These are phyloP conservation scores for Pyrenopolyporus hunteri DNA, from an alignment of 495 filamentous ascomycete genomes.

Conservation along the genomic window DNA sequence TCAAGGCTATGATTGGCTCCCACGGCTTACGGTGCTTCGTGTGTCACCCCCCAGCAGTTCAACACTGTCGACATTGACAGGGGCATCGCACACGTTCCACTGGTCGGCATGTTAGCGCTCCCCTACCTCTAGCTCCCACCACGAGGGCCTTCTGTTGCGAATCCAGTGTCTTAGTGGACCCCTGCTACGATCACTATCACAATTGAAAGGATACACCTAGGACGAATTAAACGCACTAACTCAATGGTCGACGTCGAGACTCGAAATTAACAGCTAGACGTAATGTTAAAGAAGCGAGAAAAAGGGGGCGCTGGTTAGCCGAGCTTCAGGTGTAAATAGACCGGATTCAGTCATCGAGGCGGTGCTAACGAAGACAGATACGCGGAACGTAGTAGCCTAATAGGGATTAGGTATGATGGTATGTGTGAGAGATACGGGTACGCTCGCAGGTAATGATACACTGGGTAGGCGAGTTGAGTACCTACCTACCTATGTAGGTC, in stretches of 20 bases:
- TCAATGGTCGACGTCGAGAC: neutral
- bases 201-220: slow-evolving; percentile 5
- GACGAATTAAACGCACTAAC: slow-evolving; percentile 23
- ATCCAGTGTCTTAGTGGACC: slow-evolving; percentile 26
- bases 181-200: slow-evolving; percentile 31
- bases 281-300: neutral
- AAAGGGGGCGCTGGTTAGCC: slow-evolving; percentile 3
- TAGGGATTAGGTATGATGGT: neutral
- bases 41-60: slow-evolving; percentile 23
- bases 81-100: slow-evolving; percentile 35
- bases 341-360: slow-evolving; percentile 11
- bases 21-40: slow-evolving; percentile 17
- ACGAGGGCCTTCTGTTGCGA: slow-evolving; percentile 21
- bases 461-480: no score
- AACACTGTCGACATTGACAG: slow-evolving; percentile 33
- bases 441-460: no score
- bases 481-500: no score
- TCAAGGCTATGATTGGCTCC: slow-evolving; percentile 27
- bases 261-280: slow-evolving; percentile 2
- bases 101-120: slow-evolving; percentile 32
- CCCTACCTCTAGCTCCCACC: slow-evolving; percentile 15
- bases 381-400: neutral
- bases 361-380: neutral
- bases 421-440: no score
- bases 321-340: neutral